phyloP scores from a whole-genome alignment of 2,329 filamentous ascomycete genomes.

The Colletotrichum paranaense region DNA sequence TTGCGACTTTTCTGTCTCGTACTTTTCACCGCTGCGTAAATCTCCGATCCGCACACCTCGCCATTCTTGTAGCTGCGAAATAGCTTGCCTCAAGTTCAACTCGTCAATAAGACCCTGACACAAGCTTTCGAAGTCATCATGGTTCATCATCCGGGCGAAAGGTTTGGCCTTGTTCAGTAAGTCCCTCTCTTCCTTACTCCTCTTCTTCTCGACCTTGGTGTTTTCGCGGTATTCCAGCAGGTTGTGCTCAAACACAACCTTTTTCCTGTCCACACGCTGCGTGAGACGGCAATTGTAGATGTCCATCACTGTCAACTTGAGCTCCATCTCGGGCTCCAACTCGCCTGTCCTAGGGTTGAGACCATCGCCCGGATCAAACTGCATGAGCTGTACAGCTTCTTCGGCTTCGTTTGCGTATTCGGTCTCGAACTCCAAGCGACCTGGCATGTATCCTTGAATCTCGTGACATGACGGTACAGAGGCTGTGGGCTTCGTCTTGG shows the following conservation, averaged over 20 bases:
- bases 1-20: conserved; percentile 86
- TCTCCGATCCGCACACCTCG: conserved; percentile 85
- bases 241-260: conserved; percentile 95
- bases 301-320: conserved; percentile 98
- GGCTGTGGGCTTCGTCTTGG: conserved; percentile 95
- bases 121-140: conserved; percentile 87
- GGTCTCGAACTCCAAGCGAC: conserved; percentile 95
- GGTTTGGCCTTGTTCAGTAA: conserved; percentile 94
- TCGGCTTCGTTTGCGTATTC: conserved; percentile 98
- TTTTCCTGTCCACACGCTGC: conserved; percentile 92
- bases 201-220: conserved; percentile 88
- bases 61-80: conserved; percentile 94
- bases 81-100: conserved; percentile 89
- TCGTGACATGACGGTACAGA: conserved; percentile 97
- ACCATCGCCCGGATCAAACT: conserved; percentile 96
- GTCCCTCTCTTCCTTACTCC: conserved; percentile 94
- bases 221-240: conserved; percentile 95
- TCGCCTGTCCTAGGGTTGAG: conserved; percentile 86
- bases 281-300: conserved; percentile 96
- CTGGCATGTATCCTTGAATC: conserved; percentile 98
- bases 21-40: conserved; percentile 88
- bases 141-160: conserved; percentile 96
- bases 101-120: conserved; percentile 90
- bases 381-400: conserved; percentile 97
- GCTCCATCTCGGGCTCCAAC: conserved; percentile 93